Base-by-base conservation (phyloP, 2,329 filamentous ascomycete species). In the Aspergillus floridensis region DNA sequence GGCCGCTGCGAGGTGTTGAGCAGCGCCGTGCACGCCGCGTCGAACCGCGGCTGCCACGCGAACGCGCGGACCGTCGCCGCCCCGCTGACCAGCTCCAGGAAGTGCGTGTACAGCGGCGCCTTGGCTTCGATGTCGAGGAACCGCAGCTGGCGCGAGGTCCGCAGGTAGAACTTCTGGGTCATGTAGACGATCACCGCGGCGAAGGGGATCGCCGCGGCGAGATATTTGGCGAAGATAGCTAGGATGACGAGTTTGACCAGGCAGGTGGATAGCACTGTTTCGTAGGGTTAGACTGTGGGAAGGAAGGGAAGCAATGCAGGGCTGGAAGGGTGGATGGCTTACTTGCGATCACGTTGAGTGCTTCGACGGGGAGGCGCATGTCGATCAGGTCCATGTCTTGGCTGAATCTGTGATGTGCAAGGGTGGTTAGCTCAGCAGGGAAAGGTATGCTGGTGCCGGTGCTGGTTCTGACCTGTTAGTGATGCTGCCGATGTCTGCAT, bases 51-150 rank as follows among this genome's bases (percentile, higher is more conserved):
- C 16, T 75, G 72, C 81, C 81, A 84, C 1, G 75, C 75, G 55
- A 82, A 83, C 0, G 82, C 78, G 6, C 81, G 78, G 22, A 85
- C 78, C 0, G 81, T 84, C 0, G 74, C 62, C 0, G 83, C 63
- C 0, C 82, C 82, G 4, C 74, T 69, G 1, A 82, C 63, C 0
- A 80, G 80, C 57, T 85, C 82, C 4, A 77, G 70, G 60, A 84
- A 83, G 41, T 83, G 78, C 0, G 80, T 78, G 63, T 80, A 83
- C 0, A 84, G 71, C 0, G 80, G 79, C 0, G 77, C 74, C 54
- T 82, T 82, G 5, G 78, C 72, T 65, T 84, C 82, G 0, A 85
- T 74, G 64, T 84, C 82, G 8, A 85, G 70, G 26, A 83, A 76
- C 55, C 83, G 77, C 8, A 82, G 65, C 61, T 81, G 79, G 3